Evolutionary conservation across 73 alveolate species (phyloP), one percentile per base, ranked within the genome.

Genomic region (Strombidium stylifer): DNA sequence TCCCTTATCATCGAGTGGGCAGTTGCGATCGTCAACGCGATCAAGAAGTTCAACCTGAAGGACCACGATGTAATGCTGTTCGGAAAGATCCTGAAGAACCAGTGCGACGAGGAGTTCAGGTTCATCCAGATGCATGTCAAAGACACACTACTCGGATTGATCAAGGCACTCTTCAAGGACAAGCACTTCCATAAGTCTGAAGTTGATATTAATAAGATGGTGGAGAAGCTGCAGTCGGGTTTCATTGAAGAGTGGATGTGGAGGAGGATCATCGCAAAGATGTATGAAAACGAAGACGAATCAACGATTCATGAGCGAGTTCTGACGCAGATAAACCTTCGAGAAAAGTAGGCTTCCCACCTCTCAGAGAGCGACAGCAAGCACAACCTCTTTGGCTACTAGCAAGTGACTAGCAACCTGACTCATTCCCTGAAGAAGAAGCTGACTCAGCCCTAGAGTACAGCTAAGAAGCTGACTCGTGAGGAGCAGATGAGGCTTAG

Each of bases 111-210:
- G 62, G 92, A 81, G 21, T 62, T 50, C 37, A 77, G 87, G 57
- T 61, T 72, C 61, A 85, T 71, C 40, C 69, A 79, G 26, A 36
- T 20, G 59, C 85, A 70, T 66, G 82, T 85, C 25, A 78, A 62
- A 55, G 87, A 85, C 46, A 86, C 87, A 28, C 51, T 85, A 16
- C 46, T 70, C 3, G 80, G 67, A 35, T 72, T 85, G 49, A 44
- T 85, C 23, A 84, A 85, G 65, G 68, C 42, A 50, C 52, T 62
- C 46, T 37, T 85, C 47, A 78, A 61, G 65, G 79, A 81, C 15
- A 84, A 84, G 78, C 62, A 72, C 69, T 88, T 85, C 4, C 67
- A 79, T 34, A 85, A 85, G 59, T 59, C 81, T 18, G 91, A 85
- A 52, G 39, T 21, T 2, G 91, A 72, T 19, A 71, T 85, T 30